A percentile compares a stretch with the other conserved stretches of the same genome.
Evolutionary conservation across 306 rosid genomes (phyloP).

Genomic region (Lotus japonicus): DNA sequence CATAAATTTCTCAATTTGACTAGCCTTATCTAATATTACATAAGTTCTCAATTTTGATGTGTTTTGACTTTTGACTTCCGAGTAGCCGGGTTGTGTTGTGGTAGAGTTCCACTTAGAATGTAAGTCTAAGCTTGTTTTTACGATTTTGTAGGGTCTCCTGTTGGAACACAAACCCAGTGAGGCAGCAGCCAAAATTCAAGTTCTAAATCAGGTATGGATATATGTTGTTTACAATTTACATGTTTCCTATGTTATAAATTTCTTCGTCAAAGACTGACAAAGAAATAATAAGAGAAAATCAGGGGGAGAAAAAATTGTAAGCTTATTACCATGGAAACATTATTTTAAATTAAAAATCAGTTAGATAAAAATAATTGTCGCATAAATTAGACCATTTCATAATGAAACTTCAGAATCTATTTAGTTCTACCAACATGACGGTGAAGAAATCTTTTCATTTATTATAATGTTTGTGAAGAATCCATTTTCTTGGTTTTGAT

Average conservation of each 20-base stretch:
- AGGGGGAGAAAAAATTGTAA: background rate
- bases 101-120: background rate
- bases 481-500: background rate
- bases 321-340: slow-evolving; percentile 3
- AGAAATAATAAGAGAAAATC: background rate
- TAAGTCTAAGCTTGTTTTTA: background rate
- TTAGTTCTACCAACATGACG: background rate
- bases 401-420: background rate
- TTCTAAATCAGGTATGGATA: slow-evolving; percentile 70
- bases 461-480: background rate
- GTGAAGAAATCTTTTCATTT: background rate
- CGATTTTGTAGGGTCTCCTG: slow-evolving; percentile 54
- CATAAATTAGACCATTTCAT: background rate
- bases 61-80: background rate
- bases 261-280: background rate
- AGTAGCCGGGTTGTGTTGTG: background rate
- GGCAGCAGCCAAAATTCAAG: slow-evolving; percentile 61
- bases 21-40: background rate
- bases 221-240: slow-evolving; percentile 19
- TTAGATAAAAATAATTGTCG: background rate
- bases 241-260: background rate
- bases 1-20: background rate
- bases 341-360: background rate
- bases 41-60: slow-evolving; percentile 6
- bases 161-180: slow-evolving; percentile 67